phyloP scores from a whole-genome alignment of 140 eudicot species.

The Flaveria floridana region DNA sequence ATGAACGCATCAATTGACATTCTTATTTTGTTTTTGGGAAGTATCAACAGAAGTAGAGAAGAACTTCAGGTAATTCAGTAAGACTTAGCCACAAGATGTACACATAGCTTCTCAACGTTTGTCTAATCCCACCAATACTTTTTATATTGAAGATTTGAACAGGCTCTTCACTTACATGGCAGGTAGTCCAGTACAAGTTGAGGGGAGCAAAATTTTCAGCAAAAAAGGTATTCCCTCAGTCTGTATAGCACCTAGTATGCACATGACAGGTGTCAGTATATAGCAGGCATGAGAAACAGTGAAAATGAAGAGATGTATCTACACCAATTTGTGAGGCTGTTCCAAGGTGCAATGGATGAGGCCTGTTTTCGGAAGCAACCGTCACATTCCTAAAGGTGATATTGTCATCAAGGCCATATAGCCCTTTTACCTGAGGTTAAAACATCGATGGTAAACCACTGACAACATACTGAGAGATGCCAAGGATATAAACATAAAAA shows the following conservation, averaged over 20 bases:
- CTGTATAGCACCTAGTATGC: constrained; percentile 67
- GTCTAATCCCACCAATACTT: neutral
- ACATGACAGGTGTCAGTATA: constrained; percentile 19
- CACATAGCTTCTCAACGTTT: neutral
- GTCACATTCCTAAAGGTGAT: constrained; percentile 79
- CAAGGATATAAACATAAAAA: neutral
- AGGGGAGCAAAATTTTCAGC: constrained; percentile 72
- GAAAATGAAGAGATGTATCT: constrained; percentile 17
- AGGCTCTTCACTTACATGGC: constrained; percentile 54
- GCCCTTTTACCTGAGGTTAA: constrained; percentile 70
- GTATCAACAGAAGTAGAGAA: neutral
- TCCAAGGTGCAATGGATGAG: constrained; percentile 80
- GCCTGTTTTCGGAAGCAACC: constrained; percentile 68
- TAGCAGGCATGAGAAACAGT: neutral
- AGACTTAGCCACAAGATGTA: neutral
- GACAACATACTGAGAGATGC: neutral
- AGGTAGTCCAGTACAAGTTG: constrained; percentile 79
- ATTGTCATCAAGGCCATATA: constrained; percentile 81
- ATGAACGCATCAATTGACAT: neutral
- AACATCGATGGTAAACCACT: constrained; percentile 13
- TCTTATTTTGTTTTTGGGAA: neutral
- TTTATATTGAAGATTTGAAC: constrained; percentile 5
- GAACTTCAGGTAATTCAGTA: neutral
- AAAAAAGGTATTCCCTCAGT: constrained; percentile 92
- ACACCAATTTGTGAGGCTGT: constrained; percentile 92